Base-by-base conservation (phyloP, 2,329 filamentous ascomycete species). In the Xylariales sp. region DNA sequence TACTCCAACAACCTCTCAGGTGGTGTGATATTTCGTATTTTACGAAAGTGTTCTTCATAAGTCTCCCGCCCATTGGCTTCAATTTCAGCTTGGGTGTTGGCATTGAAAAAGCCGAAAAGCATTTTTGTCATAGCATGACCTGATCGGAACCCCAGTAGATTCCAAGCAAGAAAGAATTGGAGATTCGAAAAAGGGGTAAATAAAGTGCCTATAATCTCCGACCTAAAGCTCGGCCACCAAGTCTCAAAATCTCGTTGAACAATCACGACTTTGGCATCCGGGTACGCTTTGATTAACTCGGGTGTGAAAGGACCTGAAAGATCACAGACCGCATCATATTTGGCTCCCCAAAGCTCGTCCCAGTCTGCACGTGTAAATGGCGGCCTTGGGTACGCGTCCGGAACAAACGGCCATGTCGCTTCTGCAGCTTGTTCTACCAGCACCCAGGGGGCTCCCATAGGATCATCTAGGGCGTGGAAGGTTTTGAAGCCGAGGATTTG, bases 151-250 rank as follows among this genome's bases (percentile, higher is more conserved):
- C 33, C 61, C 14, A 63, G 53, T 46, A 46, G 48, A 4, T 50
- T 48, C 4, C 23, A 28, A 3, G 21, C 14, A 13, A 41, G 19
- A n/a, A 37, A 34, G 17, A 31, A 15, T 6, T 40, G 10, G 15
- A 40, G 14, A 17, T 33, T 14, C 8, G 19, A 7, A 7, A 40
- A 19, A 11, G 27, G 36, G 15, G 23, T 21, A 15, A 37, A 44
- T 6, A 43, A 13, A 21, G 61, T 25, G 17, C 53, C 37, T 23
- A 42, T 11, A 43, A 51, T 17, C 40, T 39, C 35, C 50, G 58
- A 41, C n/a, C 38, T 29, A 24, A 43, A 49, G 33, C 47, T 52
- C 4, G 24, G 34, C 48, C 47, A 52, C 50, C 50, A 51, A n/a
- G 40, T 18, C 2, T 52, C 49, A 21, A 47, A 49, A 27, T 48